Percentiles rank a stretch among this genome's conserved stretches.
Evolutionary conservation across 176 grass and related monocot species (phyloP).

Genomic region (barley (Hordeum vulgare)): MorexV3_pseudomolecules_assembly NC_058523.1:134723239-134723738

Average conservation of each 20-base stretch:
- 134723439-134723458: neutral
- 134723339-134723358: neutral
- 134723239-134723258: neutral
- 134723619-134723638: neutral
- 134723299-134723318: neutral
- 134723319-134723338: neutral
- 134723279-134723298: neutral
- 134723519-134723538: neutral
- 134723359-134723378: neutral
- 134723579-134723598: neutral
- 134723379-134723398: conserved; percentile 5
- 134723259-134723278: neutral
- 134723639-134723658: neutral
- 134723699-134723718: neutral
- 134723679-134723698: neutral
- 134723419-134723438: neutral
- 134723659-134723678: neutral
- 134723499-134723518: neutral
- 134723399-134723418: neutral
- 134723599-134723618: neutral
- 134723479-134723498: neutral
- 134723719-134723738: neutral
- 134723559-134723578: neutral
- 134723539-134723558: neutral
- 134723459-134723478: neutral